Percentiles rank a stretch among this genome's conserved stretches.
Conservation (phyloP, 2,329 filamentous ascomycete species). For the Trichoderma pleuroti region DNA sequence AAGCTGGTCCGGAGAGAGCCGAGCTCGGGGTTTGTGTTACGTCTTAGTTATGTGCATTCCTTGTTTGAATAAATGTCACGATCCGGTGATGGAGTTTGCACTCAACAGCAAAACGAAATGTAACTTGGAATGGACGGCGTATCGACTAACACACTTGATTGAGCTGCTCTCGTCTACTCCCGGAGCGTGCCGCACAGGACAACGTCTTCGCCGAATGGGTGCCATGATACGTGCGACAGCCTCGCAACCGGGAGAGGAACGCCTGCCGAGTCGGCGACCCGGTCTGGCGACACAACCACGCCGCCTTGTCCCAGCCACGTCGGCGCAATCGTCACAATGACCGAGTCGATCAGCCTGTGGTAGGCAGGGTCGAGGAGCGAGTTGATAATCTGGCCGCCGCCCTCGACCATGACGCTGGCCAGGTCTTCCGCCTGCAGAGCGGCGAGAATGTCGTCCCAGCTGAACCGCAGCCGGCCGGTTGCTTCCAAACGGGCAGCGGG, state of each 20-base stretch:
- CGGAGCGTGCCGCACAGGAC: slow-evolving; percentile 69
- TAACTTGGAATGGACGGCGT: no score
- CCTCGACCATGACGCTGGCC: slow-evolving; percentile 85
- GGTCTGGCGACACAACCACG: slow-evolving; percentile 70
- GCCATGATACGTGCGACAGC: slow-evolving; percentile 66
- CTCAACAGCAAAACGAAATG: no score
- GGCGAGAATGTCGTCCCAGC: slow-evolving; percentile 63
- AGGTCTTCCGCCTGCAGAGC: slow-evolving; percentile 59
- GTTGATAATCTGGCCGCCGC: slow-evolving; percentile 79
- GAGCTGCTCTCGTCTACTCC: slow-evolving; percentile 19
- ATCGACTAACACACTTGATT: no score
- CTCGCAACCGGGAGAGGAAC: slow-evolving; percentile 59
- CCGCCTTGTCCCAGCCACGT: slow-evolving; percentile 84
- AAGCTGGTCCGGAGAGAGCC: neutral
- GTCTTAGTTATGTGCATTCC: neutral
- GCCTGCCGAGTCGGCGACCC: slow-evolving; percentile 48
- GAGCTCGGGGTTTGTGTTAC: neutral
- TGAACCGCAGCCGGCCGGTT: slow-evolving; percentile 44
- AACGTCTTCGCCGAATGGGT: slow-evolving; percentile 76
- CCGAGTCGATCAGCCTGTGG: slow-evolving; percentile 63
- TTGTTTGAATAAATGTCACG: neutral
- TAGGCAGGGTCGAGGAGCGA: slow-evolving; percentile 64
- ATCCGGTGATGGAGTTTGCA: neutral
- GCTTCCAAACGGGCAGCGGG: slow-evolving; percentile 32
- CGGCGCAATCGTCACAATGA: slow-evolving; percentile 86